Evolutionary conservation across 495 filamentous ascomycete species (phyloP), one percentile per base, ranked within the genome.

Genomic region (Aspergillus indologenus): DNA sequence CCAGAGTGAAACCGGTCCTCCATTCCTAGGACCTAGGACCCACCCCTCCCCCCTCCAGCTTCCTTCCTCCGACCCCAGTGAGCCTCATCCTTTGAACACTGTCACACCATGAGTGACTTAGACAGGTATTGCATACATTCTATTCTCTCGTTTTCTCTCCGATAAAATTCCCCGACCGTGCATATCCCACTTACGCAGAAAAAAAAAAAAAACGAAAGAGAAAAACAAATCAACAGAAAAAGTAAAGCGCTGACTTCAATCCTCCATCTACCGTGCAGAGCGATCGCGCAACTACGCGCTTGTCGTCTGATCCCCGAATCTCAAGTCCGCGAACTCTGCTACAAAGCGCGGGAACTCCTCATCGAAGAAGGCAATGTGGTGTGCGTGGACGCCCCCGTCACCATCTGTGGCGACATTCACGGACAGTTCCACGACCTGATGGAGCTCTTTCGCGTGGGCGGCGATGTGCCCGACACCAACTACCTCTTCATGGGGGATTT

Each of bases 401-500:
- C 94, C 70, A 97, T 98, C 84, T 98, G 94, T 70, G 94, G 94
- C 53, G 94, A 98, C 68, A 98, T 98, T 61, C 93, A 98, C 66
- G 94, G 94, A 60, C 94, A 98, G 70, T 98, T 98, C 68, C 94
- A 98, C 71, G 94, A 98, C 68, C 70, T 98, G 65, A 98, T 98
- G 94, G 94, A 98, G 75, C 83, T 98, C 18, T 98, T 98, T 72
- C 85, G 92, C 49, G 92, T 98, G 15, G 94, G 94, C 56, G 94
- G 94, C 40, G 90, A 96, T 67, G 90, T 94, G 2, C 94, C 94
- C 18, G 94, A 98, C 65, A 98, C 94, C 20, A 96, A 97, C 70
- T 98, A 98, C 72, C 85, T 98, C 0, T 98, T 98, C 76, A 96
- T 97, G 92, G 92, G 94, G 70, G 94, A 98, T 71, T 98, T 96